Evolutionary conservation across 177 flowering plant species (phyloP), one percentile per base, ranked within the genome.

Genomic region (Tripterygium wilfordii): DNA sequence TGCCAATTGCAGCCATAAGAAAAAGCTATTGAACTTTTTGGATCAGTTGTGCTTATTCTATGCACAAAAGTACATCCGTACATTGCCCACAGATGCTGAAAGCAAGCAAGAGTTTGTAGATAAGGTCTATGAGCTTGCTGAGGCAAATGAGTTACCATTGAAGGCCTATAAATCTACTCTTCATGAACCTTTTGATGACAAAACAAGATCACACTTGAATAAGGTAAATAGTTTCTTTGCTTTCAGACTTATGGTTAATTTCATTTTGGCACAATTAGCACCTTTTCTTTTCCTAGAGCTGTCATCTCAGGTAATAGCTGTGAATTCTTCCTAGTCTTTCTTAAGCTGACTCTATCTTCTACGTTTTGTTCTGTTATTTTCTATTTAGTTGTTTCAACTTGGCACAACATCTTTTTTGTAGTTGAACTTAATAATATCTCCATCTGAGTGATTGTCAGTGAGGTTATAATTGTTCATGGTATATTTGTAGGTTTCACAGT

Each of bases 81-180:
- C 47, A 39, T 64, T 89, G 55, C 56, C 74, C 2, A 12, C 30
- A 13, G 69, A 42, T 36, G 58, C 66, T 60, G 73, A 67, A 50
- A 72, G 56, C 51, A 27, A 53, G 42, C 61, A 70, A 43, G 60
- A 59, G 17, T 79, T 94, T 57, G 14, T 75, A 9, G 77, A 79
- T 29, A 78, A 79, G 62, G 83, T 81, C 56, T 45, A 41, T 52
- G 83, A 89, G 67, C 74, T 86, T 16, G 96, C 87, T 53, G 78
- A 58, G 50, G 62, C 67, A 46, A 69, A 75, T 75, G 74, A 63
- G 7, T 45, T 94, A 36, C 68, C 95, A 26, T 60, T 77, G 10
- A 73, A 79, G 50, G 69, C 53, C 30, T 83, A 60, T 48, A 69
- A 42, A 57, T 61, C 77, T 38, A 61, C 64, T 36, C 70, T 79